Percentiles rank a stretch among this genome's conserved stretches.
phyloP scores from a whole-genome alignment of 306 rosid species.

The Pyrus communis region DNA sequence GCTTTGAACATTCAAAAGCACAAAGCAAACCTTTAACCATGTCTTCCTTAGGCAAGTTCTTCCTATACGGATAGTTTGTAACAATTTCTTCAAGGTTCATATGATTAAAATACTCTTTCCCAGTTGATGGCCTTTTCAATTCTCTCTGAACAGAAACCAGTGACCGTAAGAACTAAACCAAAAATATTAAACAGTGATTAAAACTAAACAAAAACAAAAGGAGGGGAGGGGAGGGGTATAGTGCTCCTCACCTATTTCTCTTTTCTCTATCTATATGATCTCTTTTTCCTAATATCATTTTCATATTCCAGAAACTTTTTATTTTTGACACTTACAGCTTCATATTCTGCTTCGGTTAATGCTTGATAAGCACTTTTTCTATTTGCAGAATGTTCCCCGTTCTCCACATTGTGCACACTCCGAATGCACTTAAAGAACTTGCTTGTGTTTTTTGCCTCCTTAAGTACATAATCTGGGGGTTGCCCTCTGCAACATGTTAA shows the following conservation, averaged over 20 bases:
- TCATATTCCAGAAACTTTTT: not conserved
- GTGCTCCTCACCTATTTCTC: not conserved
- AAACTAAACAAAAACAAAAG: not conserved
- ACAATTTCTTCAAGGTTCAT: constrained; percentile 92
- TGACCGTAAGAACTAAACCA: constrained; percentile 16
- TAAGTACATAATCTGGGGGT: constrained; percentile 89
- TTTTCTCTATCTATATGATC: not conserved
- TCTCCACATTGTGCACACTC: constrained; percentile 59
- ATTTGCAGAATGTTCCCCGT: constrained; percentile 39
- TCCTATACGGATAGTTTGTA: constrained; percentile 77
- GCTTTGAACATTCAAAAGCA: not conserved
- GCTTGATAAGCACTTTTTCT: constrained; percentile 69
- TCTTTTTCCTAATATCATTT: not conserved
- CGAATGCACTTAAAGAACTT: constrained; percentile 85
- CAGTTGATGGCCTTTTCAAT: constrained; percentile 77
- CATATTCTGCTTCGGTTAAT: constrained; percentile 85
- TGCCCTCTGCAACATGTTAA: constrained; percentile 61
- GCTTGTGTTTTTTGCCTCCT: constrained; percentile 90
- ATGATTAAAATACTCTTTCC: constrained; percentile 87
- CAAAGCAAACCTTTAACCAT: constrained; percentile 62
- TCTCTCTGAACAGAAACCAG: constrained; percentile 70
- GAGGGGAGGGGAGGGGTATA: not conserved
- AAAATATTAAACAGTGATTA: not conserved
- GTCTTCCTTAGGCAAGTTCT: constrained; percentile 83
- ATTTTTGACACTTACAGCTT: constrained; percentile 64